Base-by-base conservation (phyloP, 2,329 filamentous ascomycete species). In the Phyllosticta ampelicida region DNA sequence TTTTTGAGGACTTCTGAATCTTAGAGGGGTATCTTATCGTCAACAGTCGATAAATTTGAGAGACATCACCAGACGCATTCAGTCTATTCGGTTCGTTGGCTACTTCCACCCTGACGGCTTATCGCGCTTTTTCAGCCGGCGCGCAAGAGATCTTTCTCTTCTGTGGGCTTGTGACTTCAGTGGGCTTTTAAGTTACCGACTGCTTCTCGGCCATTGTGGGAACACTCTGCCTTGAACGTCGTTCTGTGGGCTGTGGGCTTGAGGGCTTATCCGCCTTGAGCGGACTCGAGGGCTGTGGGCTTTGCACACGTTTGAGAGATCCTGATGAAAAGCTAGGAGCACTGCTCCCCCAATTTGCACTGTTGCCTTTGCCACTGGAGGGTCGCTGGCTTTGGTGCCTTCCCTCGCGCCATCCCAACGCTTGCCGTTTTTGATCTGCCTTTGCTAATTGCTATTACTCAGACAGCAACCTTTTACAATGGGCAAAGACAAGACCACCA, bases 161-260 rank as follows among this genome's bases (percentile, higher is more conserved):
- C 67, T 71, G 70, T 71, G 70, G 71, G 67, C 62, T 69, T 69
- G 65, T 60, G 60, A 64, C 64, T 70, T 63, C 72, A 71, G 71
- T 69, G 60, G 61, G 62, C 66, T 65, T 65, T 62, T 62, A 60
- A 60, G 51, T 36, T 23, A 29, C 49, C 62, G 55, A 61, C 56
- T 55, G 48, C 66, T 72, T 74, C 74, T 74, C 70, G 75, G 76
- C 75, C 62, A 69, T 75, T 79, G 77, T 78, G 77, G 77, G 76
- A 77, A 78, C 77, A 77, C 77, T 62, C 60, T 63, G 75, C 76
- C 77, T 74, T 70, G 73, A 72, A 68, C 63, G 63, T 64, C 66
- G 70, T 67, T 71, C 70, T 74, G 74, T 75, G 74, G 73, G 74
- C 74, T 70, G 70, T 71, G 71, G 73, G 73, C 71, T 72, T 71